These are phyloP conservation scores for Leptodontidium sp. DNA, from an alignment of 2,329 filamentous ascomycete genomes.

Conservation along the genomic window DNA sequence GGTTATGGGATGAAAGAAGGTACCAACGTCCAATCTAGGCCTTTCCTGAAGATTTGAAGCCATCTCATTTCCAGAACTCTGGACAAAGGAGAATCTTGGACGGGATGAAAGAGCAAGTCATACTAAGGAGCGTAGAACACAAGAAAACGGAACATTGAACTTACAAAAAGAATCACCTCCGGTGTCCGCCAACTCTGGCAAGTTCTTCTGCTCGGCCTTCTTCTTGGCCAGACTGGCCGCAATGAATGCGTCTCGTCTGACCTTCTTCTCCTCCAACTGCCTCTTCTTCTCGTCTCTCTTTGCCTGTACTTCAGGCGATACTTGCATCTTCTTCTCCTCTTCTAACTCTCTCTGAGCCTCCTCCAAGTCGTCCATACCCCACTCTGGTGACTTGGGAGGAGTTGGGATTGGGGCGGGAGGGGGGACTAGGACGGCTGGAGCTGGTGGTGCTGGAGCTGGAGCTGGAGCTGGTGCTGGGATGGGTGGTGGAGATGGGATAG, in stretches of 20 bases:
- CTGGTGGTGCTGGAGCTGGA: neutral
- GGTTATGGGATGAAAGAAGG: too few relatives aligned
- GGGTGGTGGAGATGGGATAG: neutral
- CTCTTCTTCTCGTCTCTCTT: conserved; percentile 7
- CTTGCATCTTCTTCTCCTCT: neutral
- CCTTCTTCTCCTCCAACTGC: conserved; percentile 1
- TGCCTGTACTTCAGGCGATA: neutral
- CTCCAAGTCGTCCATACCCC: neutral
- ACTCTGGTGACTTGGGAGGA: neutral
- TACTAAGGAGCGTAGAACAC: neutral
- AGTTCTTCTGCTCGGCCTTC: neutral
- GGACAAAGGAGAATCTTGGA: neutral
- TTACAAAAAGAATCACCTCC: neutral
- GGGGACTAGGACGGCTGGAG: neutral
- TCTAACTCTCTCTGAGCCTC: neutral
- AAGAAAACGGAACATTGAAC: neutral
- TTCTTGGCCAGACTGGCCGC: neutral
- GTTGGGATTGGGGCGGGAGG: neutral
- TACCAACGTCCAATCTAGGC: too few relatives aligned
- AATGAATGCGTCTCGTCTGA: neutral
- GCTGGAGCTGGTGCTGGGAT: neutral
- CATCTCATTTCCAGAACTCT: neutral
- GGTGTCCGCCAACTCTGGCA: neutral
- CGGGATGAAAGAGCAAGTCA: neutral
- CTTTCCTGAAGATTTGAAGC: too few relatives aligned